Conservation (phyloP, 192 early-diverging fungal genomes). For the Entomortierella chlamydospora region DNA sequence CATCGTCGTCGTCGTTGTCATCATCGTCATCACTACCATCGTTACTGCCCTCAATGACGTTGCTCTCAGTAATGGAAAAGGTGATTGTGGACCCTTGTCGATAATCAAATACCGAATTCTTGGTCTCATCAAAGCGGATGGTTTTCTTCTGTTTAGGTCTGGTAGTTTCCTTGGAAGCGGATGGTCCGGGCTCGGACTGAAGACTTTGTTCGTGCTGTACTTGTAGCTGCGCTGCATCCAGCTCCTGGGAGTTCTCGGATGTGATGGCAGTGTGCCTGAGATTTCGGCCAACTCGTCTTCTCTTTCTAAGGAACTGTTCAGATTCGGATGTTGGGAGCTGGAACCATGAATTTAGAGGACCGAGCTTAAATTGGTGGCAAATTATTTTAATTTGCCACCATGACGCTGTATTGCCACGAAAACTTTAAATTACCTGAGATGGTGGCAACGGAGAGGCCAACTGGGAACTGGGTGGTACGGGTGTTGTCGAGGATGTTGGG, state of each 20-base stretch:
- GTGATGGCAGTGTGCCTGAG: no score
- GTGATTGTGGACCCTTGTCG: constrained; percentile 1
- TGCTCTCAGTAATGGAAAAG: not conserved
- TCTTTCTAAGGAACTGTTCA: not conserved
- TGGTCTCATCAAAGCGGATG: constrained; percentile 22
- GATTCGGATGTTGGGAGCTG: no score
- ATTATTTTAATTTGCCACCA: not conserved
- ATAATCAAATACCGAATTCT: constrained; percentile 16
- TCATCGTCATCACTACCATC: not conserved
- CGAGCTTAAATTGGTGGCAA: constrained; percentile 5
- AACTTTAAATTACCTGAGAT: not conserved
- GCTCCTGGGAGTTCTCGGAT: no score
- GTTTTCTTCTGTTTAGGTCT: constrained; percentile 3
- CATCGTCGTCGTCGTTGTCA: not conserved
- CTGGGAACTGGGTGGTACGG: no score
- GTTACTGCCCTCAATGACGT: not conserved
- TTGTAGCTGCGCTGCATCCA: no score
- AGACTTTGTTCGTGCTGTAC: no score
- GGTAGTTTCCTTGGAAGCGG: not conserved
- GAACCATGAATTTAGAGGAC: not conserved
- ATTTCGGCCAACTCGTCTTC: not conserved
- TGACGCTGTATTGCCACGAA: no score
- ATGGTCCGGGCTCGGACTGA: no score
- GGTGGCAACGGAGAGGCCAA: not conserved
- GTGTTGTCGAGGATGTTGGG: not conserved